Conservation (phyloP, 768 basidiomycete species). For the Leccinum ochraceum region DNA sequence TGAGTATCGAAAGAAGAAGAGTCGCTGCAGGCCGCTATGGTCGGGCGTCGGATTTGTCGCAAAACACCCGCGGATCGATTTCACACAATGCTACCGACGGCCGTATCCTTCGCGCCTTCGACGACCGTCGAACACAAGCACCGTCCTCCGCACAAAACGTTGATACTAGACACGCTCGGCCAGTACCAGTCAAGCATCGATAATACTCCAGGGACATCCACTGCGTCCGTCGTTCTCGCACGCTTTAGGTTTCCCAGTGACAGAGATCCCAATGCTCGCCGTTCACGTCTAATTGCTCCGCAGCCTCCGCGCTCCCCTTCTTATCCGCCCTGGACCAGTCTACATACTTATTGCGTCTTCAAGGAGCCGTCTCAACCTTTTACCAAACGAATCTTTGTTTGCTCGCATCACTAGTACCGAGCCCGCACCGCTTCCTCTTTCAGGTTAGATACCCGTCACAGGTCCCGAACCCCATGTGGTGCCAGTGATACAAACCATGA, state of each 20-base stretch:
- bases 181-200: background rate
- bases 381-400: background rate
- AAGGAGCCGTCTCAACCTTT: background rate
- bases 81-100: background rate
- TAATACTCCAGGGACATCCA: background rate
- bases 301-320: background rate
- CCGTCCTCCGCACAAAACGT: background rate
- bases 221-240: constrained; percentile 1
- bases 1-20: background rate
- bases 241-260: background rate
- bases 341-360: background rate
- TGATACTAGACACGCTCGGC: background rate
- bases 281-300: background rate
- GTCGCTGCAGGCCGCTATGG: constrained; percentile 5
- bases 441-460: background rate
- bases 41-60: constrained; percentile 5
- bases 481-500: background rate
- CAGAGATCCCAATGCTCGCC: background rate
- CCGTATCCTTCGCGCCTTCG: background rate
- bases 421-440: background rate
- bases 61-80: constrained; percentile 13
- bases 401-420: background rate
- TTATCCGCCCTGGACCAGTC: background rate
- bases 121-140: background rate
- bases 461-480: background rate